A percentile compares a stretch with the other conserved stretches of the same genome.
These are phyloP conservation scores for Tricharina praecox DNA, from an alignment of 495 filamentous ascomycete genomes.

Conservation along the genomic window DNA sequence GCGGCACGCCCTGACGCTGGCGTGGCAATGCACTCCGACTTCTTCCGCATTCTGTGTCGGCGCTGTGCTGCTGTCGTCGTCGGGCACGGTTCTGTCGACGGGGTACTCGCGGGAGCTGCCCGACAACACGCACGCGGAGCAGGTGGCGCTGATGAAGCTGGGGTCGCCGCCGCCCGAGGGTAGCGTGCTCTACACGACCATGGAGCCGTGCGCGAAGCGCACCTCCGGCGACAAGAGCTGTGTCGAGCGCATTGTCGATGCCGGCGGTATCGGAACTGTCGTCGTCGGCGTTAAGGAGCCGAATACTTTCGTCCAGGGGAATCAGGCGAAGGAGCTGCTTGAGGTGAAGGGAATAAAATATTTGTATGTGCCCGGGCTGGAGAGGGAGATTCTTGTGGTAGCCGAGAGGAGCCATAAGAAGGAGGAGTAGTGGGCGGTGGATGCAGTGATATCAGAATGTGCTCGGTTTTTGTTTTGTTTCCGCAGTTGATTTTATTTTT, in stretches of 20 bases:
- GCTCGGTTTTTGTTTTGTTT: no score
- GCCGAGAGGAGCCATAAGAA: constrained; percentile 59
- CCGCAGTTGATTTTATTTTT: no score
- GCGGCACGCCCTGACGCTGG: constrained; percentile 52
- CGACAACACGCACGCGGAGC: constrained; percentile 92
- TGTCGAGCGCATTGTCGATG: constrained; percentile 57
- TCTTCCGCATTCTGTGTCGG: constrained; percentile 90
- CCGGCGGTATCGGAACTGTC: constrained; percentile 52
- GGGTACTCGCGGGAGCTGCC: constrained; percentile 82
- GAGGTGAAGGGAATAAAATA: constrained; percentile 58
- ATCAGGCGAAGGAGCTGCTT: constrained; percentile 54
- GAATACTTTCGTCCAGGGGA: constrained; percentile 66
- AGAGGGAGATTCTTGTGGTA: constrained; percentile 61
- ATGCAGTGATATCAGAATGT: background rate
- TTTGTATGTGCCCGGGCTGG: constrained; percentile 54
- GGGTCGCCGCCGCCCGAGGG: constrained; percentile 11
- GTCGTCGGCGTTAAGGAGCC: constrained; percentile 83
- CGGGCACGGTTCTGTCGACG: constrained; percentile 53
- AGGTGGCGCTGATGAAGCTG: constrained; percentile 71
- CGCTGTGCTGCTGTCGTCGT: constrained; percentile 52
- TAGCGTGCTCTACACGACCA: constrained; percentile 70
- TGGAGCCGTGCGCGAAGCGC: constrained; percentile 78
- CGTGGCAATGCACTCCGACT: constrained; percentile 59
- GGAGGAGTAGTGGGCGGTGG: background rate
- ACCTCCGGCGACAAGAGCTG: constrained; percentile 70